These are phyloP conservation scores for Passalora sequoiae DNA, from an alignment of 2,329 filamentous ascomycete species.

Conservation along the genomic window DNA sequence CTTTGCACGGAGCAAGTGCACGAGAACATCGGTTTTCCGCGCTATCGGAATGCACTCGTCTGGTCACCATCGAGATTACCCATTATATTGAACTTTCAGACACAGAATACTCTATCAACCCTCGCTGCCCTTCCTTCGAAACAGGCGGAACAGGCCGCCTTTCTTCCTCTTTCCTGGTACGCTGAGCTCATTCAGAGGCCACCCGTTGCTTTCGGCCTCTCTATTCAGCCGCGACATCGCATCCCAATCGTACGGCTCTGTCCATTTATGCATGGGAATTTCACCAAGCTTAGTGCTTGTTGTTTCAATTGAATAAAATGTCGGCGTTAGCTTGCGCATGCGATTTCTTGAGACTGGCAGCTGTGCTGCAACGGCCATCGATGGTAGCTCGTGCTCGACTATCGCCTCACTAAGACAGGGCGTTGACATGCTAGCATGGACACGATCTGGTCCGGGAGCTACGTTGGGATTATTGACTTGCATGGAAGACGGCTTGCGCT, in stretches of 20 bases:
- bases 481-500: too few species aligned
- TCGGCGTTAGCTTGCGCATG: slow-evolving; percentile 35
- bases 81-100: too few species aligned
- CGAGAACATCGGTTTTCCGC: too few species aligned
- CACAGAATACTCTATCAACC: too few species aligned
- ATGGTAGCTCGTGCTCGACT: slow-evolving; percentile 2
- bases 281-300: slow-evolving; percentile 47
- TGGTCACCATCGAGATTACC: too few species aligned
- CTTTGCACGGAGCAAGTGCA: too few species aligned
- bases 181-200: slow-evolving; percentile 19
- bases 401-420: slow-evolving; percentile 2
- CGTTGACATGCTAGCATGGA: too few species aligned
- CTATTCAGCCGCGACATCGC: slow-evolving; percentile 39
- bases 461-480: too few species aligned
- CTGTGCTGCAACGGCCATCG: slow-evolving; percentile 2
- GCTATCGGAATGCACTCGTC: too few species aligned
- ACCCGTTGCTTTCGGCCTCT: slow-evolving; percentile 33
- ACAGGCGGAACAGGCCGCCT: slow-evolving; percentile 20
- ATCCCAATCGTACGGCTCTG: slow-evolving; percentile 40
- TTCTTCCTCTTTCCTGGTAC: slow-evolving; percentile 13
- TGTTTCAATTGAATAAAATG: slow-evolving; percentile 41
- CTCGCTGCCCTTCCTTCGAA: too few species aligned
- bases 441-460: too few species aligned
- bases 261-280: slow-evolving; percentile 44
- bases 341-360: slow-evolving; percentile 17